Base-by-base conservation (phyloP, 768 basidiomycete species). In the Leccinum obscurum region DNA sequence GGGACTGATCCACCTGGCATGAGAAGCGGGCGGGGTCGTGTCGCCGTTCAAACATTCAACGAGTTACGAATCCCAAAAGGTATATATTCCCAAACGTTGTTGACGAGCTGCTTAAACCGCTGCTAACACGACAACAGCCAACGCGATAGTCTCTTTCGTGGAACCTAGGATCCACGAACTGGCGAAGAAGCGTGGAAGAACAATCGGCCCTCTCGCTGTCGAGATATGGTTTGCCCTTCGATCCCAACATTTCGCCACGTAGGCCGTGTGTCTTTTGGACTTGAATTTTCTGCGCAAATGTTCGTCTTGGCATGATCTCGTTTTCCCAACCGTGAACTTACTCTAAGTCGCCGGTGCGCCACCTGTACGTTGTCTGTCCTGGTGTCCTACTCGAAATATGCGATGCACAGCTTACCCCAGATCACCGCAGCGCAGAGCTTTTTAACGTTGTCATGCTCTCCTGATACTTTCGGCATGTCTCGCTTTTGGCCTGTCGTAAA, bases 151-250 rank as follows among this genome's bases (percentile, higher is more conserved):
- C 22, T 7, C n/a, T 5, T 1, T 1, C 6, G 63, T 71, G 35
- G 67, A 54, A 24, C 55, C 60, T 7, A 63, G 64, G 34, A 39
- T 70, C 22, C 60, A 39, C 30, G 24, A 62, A 34, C 39, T 70
- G 13, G 65, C 65, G 4, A 34, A 11, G 35, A 67, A 51, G 13
- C 1, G 58, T 2, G 56, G 57, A 0, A 17, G 54, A 32, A 44
- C 61, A 5, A 41, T 71, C 26, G 67, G 69, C 26, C 26, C 26
- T 26, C 26, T 26, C 26, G 26, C 26, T 26, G 26, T 26, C 26
- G 26, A 26, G 26, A 26, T 26, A 26, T 26, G 26, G 26, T 26
- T 26, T 26, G 26, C 26, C 26, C 26, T 26, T 26, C 26, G 26
- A 26, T 26, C 26, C 26, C 26, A 26, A 26, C 6, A 62, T 32